Percentiles rank a stretch among this genome's conserved stretches.
phyloP scores from a whole-genome alignment of 2,329 filamentous ascomycete genomes.

The Didymella pomorum region DNA sequence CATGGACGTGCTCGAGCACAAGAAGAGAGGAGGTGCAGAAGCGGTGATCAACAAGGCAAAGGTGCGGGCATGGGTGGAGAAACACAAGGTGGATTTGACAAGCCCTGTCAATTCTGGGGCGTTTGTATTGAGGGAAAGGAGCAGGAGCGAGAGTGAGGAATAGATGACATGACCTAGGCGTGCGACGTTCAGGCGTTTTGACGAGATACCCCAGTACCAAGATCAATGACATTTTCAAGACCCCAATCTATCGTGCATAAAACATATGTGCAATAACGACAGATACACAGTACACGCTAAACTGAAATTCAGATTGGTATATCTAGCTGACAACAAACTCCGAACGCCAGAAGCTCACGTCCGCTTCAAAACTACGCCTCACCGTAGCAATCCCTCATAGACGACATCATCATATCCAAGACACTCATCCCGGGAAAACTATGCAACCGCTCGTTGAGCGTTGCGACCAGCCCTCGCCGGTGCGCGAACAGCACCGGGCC shows the following conservation, averaged over 20 bases:
- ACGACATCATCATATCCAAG: not conserved
- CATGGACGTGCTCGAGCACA: constrained; percentile 73
- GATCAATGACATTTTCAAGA: not conserved
- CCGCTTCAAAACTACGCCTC: not conserved
- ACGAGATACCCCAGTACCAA: constrained; percentile 14
- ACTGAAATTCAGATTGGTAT: not conserved
- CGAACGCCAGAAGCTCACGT: constrained; percentile 1
- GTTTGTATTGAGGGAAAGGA: constrained; percentile 68
- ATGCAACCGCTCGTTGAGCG: constrained; percentile 40
- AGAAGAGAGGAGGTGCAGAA: constrained; percentile 60
- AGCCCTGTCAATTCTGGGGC: constrained; percentile 75
- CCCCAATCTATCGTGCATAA: not conserved
- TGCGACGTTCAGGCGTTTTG: constrained; percentile 3
- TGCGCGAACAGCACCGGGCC: constrained; percentile 53
- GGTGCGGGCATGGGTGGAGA: constrained; percentile 72
- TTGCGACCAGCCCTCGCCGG: constrained; percentile 38
- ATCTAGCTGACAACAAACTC: not conserved
- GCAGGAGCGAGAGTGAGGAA: constrained; percentile 54
- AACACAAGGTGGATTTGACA: constrained; percentile 68
- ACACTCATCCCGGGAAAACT: not conserved
- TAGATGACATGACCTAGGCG: constrained; percentile 23
- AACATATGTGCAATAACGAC: not conserved
- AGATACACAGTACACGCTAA: not conserved
- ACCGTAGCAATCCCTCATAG: not conserved
- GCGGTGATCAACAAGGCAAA: constrained; percentile 64